Conservation (phyloP, 2,329 filamentous ascomycete genomes). For the Xylariomycetidae sp. region DNA sequence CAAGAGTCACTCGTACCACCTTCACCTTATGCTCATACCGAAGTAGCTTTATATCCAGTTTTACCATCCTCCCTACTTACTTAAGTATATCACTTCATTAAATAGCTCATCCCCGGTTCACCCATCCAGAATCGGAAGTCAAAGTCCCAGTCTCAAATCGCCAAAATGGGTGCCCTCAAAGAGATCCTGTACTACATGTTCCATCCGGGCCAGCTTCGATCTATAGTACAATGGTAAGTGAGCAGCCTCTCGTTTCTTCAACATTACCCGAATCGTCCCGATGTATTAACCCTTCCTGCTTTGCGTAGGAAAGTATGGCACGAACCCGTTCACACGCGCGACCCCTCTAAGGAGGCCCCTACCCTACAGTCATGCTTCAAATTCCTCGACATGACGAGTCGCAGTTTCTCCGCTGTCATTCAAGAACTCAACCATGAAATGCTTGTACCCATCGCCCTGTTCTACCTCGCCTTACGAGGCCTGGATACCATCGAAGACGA, state of each 20-base stretch:
- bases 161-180: constrained; percentile 48
- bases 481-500: constrained; percentile 99
- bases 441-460: constrained; percentile 80
- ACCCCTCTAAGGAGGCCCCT: constrained; percentile 68
- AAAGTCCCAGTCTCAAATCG: no score
- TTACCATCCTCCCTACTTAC: no score
- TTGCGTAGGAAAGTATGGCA: constrained; percentile 91
- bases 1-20: no score
- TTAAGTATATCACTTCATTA: no score
- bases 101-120: no score
- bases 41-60: no score
- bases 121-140: no score
- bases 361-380: constrained; percentile 80
- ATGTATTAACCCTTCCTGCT: neutral
- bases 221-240: constrained; percentile 81
- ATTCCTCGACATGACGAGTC: constrained; percentile 81
- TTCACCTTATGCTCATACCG: no score
- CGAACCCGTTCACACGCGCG: constrained; percentile 82
- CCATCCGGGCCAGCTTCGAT: constrained; percentile 73
- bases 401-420: constrained; percentile 90
- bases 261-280: no score
- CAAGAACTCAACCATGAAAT: constrained; percentile 94
- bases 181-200: constrained; percentile 66
- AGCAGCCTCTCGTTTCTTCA: constrained; percentile 1
- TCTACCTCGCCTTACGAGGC: constrained; percentile 88